Evolutionary conservation across 768 basidiomycete species (phyloP).

Genomic region (Kwoniella europaea): DNA sequence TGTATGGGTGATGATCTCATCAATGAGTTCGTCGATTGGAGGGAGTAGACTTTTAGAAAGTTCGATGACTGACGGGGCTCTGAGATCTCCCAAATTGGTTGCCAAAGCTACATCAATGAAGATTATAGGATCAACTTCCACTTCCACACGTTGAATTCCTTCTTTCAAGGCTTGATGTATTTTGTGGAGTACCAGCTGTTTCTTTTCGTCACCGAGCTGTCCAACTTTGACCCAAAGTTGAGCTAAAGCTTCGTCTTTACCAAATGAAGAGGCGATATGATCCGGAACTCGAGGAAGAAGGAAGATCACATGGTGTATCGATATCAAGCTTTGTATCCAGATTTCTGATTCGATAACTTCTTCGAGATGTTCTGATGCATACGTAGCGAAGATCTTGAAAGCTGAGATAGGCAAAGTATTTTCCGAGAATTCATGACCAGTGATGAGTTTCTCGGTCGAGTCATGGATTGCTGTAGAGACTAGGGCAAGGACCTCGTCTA

Average conservation of each 20-base stretch:
- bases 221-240: conserved; percentile 15
- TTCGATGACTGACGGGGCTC: conserved; percentile 12
- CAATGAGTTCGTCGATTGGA: neutral
- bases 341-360: conserved; percentile 36
- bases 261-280: conserved; percentile 15
- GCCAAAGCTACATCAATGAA: conserved; percentile 45
- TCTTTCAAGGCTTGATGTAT: conserved; percentile 18
- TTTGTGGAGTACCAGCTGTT: conserved; percentile 9
- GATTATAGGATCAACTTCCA: conserved; percentile 33
- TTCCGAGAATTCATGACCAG: conserved; percentile 14
- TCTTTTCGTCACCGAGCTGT: conserved; percentile 16
- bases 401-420: conserved; percentile 24
- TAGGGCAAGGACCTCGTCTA: conserved; percentile 45
- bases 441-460: conserved; percentile 27
- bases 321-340: conserved; percentile 40
- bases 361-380: conserved; percentile 28
- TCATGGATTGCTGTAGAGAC: conserved; percentile 48
- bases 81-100: conserved; percentile 10
- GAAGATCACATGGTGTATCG: conserved; percentile 40
- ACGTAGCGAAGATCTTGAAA: conserved; percentile 39
- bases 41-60: conserved; percentile 29
- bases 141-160: conserved; percentile 21
- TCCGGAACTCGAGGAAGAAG: conserved; percentile 32
- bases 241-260: conserved; percentile 11
- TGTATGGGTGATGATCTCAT: conserved; percentile 15